A percentile compares a stretch with the other conserved stretches of the same genome.
Conservation (phyloP, 176 grass and related monocot species). For the Neostapfia colusana region DNA sequence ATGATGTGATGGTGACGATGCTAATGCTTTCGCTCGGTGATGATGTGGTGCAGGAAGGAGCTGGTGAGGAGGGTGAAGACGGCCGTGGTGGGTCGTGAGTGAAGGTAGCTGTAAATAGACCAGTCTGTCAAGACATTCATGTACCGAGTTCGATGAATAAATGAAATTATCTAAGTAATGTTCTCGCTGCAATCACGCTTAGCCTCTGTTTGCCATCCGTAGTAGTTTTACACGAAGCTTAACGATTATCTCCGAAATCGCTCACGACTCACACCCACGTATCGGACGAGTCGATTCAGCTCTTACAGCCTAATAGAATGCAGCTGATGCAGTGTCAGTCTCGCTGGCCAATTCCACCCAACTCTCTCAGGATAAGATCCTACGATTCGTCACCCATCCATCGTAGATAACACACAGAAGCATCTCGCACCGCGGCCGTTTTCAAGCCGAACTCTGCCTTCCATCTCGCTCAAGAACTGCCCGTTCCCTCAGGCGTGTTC, state of each 20-base stretch:
- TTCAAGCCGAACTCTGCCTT: not conserved
- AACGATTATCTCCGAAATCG: not conserved
- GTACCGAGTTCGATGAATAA: conserved; percentile 32
- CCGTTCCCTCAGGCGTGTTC: not conserved
- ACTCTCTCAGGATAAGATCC: not conserved
- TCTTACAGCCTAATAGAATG: not conserved
- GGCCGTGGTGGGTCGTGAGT: conserved; percentile 38
- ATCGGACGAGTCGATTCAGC: not conserved
- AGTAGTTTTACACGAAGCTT: not conserved
- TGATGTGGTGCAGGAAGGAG: conserved; percentile 60
- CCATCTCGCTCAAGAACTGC: not conserved
- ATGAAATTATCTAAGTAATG: conserved; percentile 1
- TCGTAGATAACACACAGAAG: not conserved
- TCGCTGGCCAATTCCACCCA: not conserved
- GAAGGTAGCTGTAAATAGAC: conserved; percentile 46
- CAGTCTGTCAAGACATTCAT: conserved; percentile 33
- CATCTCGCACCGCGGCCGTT: not conserved
- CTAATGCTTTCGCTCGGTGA: not conserved
- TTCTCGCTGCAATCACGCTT: not conserved
- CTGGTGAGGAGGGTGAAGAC: conserved; percentile 65
- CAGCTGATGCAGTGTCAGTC: not conserved
- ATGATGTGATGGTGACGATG: not conserved
- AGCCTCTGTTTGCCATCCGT: not conserved
- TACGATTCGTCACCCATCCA: not conserved
- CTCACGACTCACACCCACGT: not conserved